phyloP scores from a whole-genome alignment of 2,329 filamentous ascomycete species.

The Penicillium griseofulvum region DNA sequence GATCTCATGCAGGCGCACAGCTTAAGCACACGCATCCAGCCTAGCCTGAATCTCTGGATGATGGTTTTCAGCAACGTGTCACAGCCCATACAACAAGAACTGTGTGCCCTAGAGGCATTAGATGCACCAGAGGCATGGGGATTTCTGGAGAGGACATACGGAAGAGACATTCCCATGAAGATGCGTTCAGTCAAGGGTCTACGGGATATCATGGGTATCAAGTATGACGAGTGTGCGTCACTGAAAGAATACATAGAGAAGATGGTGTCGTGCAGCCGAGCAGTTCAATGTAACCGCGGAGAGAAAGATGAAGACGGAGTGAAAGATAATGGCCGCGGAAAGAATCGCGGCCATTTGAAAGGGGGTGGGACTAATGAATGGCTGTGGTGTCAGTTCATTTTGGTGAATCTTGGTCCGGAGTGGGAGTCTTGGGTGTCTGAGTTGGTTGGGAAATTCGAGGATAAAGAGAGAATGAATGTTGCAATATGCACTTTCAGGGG shows the following conservation, averaged over 20 bases:
- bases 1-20: neutral
- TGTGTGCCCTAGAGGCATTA: neutral
- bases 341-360: neutral
- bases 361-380: neutral
- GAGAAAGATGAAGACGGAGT: neutral
- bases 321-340: neutral
- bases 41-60: neutral
- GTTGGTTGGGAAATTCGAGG: neutral
- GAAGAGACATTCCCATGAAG: neutral
- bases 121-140: conserved; percentile 1
- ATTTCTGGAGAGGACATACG: conserved; percentile 1
- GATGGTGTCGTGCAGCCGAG: conserved; percentile 3
- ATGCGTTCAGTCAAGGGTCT: neutral
- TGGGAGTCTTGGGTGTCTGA: conserved; percentile 5
- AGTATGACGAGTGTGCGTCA: conserved; percentile 2
- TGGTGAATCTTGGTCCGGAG: conserved; percentile 3
- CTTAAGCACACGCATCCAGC: neutral
- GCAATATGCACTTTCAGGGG: neutral
- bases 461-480: neutral
- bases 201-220: neutral
- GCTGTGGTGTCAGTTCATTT: conserved; percentile 9
- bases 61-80: conserved; percentile 5
- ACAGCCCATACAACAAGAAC: neutral
- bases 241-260: conserved; percentile 6
- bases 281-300: conserved; percentile 7